Conservation (phyloP, 495 filamentous ascomycete species). For the Daldinia grandis region DNA sequence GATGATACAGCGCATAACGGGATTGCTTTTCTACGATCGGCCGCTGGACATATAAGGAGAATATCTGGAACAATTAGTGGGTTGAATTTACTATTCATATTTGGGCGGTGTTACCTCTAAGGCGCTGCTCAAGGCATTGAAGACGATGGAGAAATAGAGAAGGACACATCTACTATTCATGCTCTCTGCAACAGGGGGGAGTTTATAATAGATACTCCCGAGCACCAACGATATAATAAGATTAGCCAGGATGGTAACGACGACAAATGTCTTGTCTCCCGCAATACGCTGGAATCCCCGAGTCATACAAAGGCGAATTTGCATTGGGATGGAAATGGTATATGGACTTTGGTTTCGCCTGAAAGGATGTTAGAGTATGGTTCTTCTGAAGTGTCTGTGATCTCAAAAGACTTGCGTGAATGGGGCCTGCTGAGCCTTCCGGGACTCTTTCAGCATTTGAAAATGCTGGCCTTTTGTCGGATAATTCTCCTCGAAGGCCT, state of each 20-base stretch:
- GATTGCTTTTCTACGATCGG: constrained; percentile 73
- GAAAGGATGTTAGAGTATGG: neutral
- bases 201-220: constrained; percentile 49
- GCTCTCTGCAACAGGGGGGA: constrained; percentile 14
- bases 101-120: constrained; percentile 6
- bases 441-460: constrained; percentile 42
- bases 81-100: neutral
- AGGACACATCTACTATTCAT: constrained; percentile 19
- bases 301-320: constrained; percentile 55
- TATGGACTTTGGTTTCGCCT: constrained; percentile 60
- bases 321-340: constrained; percentile 64
- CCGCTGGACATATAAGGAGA: constrained; percentile 65
- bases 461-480: constrained; percentile 54
- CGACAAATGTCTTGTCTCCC: constrained; percentile 68
- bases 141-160: constrained; percentile 22
- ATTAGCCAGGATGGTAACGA: constrained; percentile 70
- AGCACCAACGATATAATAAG: constrained; percentile 71
- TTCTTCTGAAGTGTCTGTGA: neutral
- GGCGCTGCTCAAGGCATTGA: constrained; percentile 11
- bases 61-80: constrained; percentile 50
- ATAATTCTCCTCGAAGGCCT: constrained; percentile 63
- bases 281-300: constrained; percentile 63
- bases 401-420: constrained; percentile 11
- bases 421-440: constrained; percentile 51
- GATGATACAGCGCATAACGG: constrained; percentile 72